phyloP scores from a whole-genome alignment of 306 rosid genomes.

The Crataegus laevigata region DNA sequence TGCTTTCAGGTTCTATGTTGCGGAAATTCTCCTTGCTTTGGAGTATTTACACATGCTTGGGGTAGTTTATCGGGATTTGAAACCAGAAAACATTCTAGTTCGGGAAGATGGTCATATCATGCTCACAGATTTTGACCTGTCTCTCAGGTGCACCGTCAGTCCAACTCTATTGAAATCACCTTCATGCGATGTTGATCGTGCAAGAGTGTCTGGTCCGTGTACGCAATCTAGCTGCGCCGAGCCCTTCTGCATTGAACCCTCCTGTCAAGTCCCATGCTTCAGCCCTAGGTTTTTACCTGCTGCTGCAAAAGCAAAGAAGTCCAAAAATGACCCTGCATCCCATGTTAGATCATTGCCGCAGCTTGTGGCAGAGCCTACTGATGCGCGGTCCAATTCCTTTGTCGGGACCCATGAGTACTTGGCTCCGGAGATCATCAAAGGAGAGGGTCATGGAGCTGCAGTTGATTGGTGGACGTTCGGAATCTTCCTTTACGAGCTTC shows the following conservation, averaged over 20 bases:
- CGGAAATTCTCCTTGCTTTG: constrained; percentile 85
- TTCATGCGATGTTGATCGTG: constrained; percentile 40
- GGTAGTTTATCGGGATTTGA: constrained; percentile 76
- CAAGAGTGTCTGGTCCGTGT: constrained; percentile 58
- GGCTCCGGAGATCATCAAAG: constrained; percentile 90
- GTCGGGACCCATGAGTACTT: constrained; percentile 92
- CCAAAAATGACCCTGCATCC: constrained; percentile 42
- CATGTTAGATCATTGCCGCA: constrained; percentile 73
- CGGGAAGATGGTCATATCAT: constrained; percentile 89
- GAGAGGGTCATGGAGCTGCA: constrained; percentile 88
- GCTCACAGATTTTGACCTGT: constrained; percentile 89
- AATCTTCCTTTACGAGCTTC: constrained; percentile 77
- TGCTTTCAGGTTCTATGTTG: constrained; percentile 68
- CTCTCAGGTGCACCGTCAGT: constrained; percentile 66
- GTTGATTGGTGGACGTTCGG: constrained; percentile 98
- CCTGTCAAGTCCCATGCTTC: constrained; percentile 80
- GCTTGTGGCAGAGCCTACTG: constrained; percentile 84
- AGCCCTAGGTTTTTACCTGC: constrained; percentile 71
- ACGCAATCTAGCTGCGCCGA: constrained; percentile 59
- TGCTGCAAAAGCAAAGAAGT: constrained; percentile 51
- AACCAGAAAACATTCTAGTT: constrained; percentile 87
- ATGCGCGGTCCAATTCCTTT: constrained; percentile 82
- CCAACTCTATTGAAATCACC: constrained; percentile 66
- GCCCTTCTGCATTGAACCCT: constrained; percentile 75
- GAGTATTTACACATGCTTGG: constrained; percentile 96